Evolutionary conservation across 1,284 basidiomycete genomes (phyloP), one percentile per base, ranked within the genome.

Genomic region (Taiwanofungus camphoratus): DNA sequence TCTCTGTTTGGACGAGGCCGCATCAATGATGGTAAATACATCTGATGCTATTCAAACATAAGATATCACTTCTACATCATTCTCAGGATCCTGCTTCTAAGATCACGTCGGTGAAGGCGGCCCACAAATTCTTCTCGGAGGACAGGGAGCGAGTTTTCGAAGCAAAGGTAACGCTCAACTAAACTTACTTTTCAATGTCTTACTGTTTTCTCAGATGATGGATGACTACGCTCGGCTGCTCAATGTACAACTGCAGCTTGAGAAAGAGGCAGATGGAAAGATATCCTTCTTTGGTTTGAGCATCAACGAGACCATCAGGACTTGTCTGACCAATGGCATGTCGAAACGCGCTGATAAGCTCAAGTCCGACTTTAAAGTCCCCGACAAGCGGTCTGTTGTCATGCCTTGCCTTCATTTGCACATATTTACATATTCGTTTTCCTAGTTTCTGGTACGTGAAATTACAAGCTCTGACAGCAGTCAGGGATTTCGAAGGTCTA

Each of bases 381-480:
- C 91, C 1, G 93, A 96, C 57, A 94, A 92, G 67, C 72, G 92
- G 87, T 90, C 42, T 34, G 51, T 39, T 7, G 7, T 23, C 26
- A 29, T 20, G 22, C 38, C 19, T 39, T 23, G 19, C 8, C 3
- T 19, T n/a, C n/a, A 13, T 49, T 41, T 15, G 11, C 19, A 12
- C 22, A n/a, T 16, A 7, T 12, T 42, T 18, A 13, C 11, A 22
- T 16, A 19, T 13, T 11, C 18, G 13, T 35, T 47, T 13, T 7
- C n/a, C 22, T 52, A 92, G 90, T 27, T 97, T 91, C 66, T 96
- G 92, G 92, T 88, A 92, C 66, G 62, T 92, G 52, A 96, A 95
- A 62, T 66, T 97, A 8, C 79, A 91, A 48, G 85, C 91, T 0
- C 65, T 96, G 41, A 84, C 85, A 2, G 70, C 76, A n/a, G 70